These are phyloP conservation scores for Verticillium nubilum DNA, from an alignment of 2,329 filamentous ascomycete species.

Conservation along the genomic window DNA sequence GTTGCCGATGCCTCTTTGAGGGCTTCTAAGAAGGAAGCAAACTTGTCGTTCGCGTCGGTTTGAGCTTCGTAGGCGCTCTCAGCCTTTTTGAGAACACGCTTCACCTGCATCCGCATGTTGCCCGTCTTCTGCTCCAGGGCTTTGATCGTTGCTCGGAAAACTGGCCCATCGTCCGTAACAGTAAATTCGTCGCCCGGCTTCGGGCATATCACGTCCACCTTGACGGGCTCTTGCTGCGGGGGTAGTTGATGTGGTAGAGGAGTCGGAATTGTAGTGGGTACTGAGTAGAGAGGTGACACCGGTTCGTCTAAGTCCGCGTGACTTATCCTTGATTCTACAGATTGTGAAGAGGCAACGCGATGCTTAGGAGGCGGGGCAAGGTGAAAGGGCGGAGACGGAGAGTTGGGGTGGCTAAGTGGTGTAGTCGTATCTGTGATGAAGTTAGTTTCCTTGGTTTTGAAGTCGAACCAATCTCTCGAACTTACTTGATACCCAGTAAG, in stretches of 20 bases:
- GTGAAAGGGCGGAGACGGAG: conserved; percentile 68
- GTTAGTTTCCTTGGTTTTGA: conserved; percentile 10
- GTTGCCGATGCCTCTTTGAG: conserved; percentile 82
- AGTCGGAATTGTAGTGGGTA: conserved; percentile 7
- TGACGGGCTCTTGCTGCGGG: conserved; percentile 50
- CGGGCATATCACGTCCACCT: conserved; percentile 82
- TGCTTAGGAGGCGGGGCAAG: conserved; percentile 69
- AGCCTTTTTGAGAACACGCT: conserved; percentile 91
- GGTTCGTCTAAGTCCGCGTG: conserved; percentile 62
- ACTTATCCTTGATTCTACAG: conserved; percentile 76
- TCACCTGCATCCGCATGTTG: conserved; percentile 90
- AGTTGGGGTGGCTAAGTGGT: conserved; percentile 52
- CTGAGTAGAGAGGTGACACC: conserved; percentile 35
- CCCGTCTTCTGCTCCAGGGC: conserved; percentile 93
- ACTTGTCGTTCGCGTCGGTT: conserved; percentile 77
- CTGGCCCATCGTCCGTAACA: conserved; percentile 82
- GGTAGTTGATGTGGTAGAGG: conserved; percentile 6
- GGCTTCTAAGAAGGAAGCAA: conserved; percentile 76
- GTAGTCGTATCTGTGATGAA: conserved; percentile 33
- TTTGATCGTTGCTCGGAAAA: conserved; percentile 96
- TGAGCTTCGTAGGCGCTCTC: conserved; percentile 81
- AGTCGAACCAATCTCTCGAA: conserved; percentile 4
- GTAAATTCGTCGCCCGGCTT: conserved; percentile 81
- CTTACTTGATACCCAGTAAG: conserved; percentile 88
- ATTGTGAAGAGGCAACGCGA: conserved; percentile 81